phyloP scores from a whole-genome alignment of 2,329 filamentous ascomycete genomes.

The Nothopassalora personata region DNA sequence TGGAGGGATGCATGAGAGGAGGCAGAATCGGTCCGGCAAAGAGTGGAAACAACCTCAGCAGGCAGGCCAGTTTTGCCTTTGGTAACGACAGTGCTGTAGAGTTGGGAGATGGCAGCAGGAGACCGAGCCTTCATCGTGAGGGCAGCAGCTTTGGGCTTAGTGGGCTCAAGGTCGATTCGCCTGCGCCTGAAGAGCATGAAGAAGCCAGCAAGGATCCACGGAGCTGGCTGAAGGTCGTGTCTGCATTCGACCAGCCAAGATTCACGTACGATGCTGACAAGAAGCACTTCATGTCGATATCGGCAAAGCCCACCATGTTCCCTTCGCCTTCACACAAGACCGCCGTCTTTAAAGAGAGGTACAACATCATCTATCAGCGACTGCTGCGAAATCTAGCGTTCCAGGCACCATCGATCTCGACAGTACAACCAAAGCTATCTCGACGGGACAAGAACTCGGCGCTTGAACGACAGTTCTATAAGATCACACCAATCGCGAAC shows the following conservation, averaged over 20 bases:
- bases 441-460: slow-evolving; percentile 41
- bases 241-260: slow-evolving; percentile 79
- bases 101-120: slow-evolving; percentile 8
- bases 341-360: slow-evolving; percentile 78
- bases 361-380: slow-evolving; percentile 86
- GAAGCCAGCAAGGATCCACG: slow-evolving; percentile 62
- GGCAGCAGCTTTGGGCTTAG: slow-evolving; percentile 59
- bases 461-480: slow-evolving; percentile 66
- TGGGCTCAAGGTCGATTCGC: slow-evolving; percentile 43
- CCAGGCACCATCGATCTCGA: slow-evolving; percentile 70
- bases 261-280: slow-evolving; percentile 71
- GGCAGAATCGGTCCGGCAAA: slow-evolving; percentile 58
- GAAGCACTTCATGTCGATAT: slow-evolving; percentile 78
- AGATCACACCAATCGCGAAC: slow-evolving; percentile 79
- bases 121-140: slow-evolving; percentile 47
- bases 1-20: slow-evolving; percentile 87
- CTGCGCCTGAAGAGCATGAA: slow-evolving; percentile 51
- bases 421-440: slow-evolving; percentile 32
- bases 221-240: slow-evolving; percentile 77
- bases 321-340: slow-evolving; percentile 78
- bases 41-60: slow-evolving; percentile 47
- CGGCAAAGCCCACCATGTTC: slow-evolving; percentile 46
- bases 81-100: slow-evolving; percentile 38
- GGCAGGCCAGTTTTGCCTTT: slow-evolving; percentile 62
- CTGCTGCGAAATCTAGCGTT: slow-evolving; percentile 90